These are phyloP conservation scores for Phoenix roebelenii DNA, from an alignment of 176 grass and related monocot species.

Conservation along the genomic window DNA sequence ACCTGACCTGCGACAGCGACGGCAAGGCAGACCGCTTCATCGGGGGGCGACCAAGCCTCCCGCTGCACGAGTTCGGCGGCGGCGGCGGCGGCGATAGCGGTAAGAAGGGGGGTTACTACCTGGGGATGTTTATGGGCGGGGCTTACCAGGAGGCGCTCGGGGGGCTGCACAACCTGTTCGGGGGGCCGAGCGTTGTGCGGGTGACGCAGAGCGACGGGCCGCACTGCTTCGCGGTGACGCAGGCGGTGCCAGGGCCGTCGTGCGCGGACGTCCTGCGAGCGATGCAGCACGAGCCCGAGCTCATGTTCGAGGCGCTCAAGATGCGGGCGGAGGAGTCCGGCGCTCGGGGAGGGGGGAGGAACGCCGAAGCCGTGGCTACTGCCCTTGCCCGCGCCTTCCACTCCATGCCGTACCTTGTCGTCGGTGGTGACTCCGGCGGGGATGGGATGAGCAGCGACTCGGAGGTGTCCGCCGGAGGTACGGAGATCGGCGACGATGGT, in stretches of 20 bases:
- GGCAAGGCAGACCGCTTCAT: conserved; percentile 77
- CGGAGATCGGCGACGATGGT: conserved; percentile 15
- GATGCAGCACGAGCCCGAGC: conserved; percentile 95
- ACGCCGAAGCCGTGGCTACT: conserved; percentile 14
- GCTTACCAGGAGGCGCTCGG: conserved; percentile 98
- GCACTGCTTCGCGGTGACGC: conserved; percentile 78
- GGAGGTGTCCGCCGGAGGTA: conserved; percentile 39
- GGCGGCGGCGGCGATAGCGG: conserved; percentile 19
- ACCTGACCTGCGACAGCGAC: conserved; percentile 96
- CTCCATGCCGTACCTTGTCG: conserved; percentile 75
- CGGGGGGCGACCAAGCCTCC: conserved; percentile 55
- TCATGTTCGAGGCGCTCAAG: conserved; percentile 82
- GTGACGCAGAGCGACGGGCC: conserved; percentile 78
- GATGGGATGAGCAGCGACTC: conserved; percentile 56
- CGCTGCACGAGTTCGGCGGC: conserved; percentile 56
- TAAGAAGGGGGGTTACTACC: conserved; percentile 42
- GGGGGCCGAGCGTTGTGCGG: conserved; percentile 84
- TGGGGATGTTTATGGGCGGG: conserved; percentile 96
- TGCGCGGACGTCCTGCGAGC: conserved; percentile 74
- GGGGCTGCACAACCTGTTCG: conserved; percentile 89
- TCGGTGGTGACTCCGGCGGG: conserved; percentile 9
- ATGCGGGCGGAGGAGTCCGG: conserved; percentile 36
- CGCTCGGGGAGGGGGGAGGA: neutral
- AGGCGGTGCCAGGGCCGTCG: conserved; percentile 47
- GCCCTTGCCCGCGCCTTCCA: conserved; percentile 44